Evolutionary conservation across 129 eudicot species (phyloP).

Genomic region (Flaveria linearis): DNA sequence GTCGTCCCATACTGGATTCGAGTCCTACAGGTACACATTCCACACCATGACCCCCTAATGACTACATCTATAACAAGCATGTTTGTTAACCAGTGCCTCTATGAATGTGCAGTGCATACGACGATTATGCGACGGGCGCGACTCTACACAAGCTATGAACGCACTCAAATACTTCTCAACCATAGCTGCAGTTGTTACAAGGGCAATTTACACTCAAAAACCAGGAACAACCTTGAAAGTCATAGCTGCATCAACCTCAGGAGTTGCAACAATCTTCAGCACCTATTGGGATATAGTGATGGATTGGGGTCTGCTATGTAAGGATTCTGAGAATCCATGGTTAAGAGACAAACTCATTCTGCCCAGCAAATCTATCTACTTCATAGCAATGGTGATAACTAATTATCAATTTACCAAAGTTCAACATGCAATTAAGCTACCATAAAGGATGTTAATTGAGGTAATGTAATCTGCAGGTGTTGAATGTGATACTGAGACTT

Average conservation of each 20-base stretch:
- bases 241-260: slow-evolving; percentile 50
- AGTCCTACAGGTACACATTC: slow-evolving; percentile 49
- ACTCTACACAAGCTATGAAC: slow-evolving; percentile 49
- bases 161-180: slow-evolving; percentile 65
- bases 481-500: slow-evolving; percentile 62
- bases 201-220: slow-evolving; percentile 41
- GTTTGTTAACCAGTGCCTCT: neutral
- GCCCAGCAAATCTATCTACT: slow-evolving; percentile 49
- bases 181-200: slow-evolving; percentile 54
- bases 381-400: slow-evolving; percentile 57
- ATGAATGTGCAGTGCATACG: slow-evolving; percentile 52
- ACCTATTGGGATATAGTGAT: slow-evolving; percentile 78
- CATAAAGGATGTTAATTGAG: neutral
- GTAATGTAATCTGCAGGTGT: slow-evolving; percentile 35
- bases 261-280: slow-evolving; percentile 50
- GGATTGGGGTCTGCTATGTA: slow-evolving; percentile 69
- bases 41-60: neutral
- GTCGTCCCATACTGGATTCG: slow-evolving; percentile 65
- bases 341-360: slow-evolving; percentile 67
- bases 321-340: slow-evolving; percentile 59
- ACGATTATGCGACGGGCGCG: slow-evolving; percentile 52
- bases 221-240: slow-evolving; percentile 34
- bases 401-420: neutral
- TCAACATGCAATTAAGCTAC: neutral
- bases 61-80: neutral